Base-by-base conservation (phyloP, 345 rosid genomes). In the Draba incana region DNA sequence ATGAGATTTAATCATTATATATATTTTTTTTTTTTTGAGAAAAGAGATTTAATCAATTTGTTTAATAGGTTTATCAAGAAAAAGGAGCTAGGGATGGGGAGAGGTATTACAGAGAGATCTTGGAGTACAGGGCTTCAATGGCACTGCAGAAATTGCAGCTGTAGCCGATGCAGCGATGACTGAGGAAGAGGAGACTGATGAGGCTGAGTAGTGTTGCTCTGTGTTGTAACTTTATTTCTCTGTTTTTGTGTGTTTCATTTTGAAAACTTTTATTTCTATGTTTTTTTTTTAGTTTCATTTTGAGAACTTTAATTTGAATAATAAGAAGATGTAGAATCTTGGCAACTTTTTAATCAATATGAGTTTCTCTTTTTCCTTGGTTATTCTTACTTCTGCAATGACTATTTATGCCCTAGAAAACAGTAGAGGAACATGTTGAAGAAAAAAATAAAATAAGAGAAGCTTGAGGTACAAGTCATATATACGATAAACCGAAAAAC, bases 331-430 rank as follows among this genome's bases (percentile, higher is more conserved):
- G 39, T 23, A 7, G 2, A 25, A 27, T 53, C 38, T 53, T 59
- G 38, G 64, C 55, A 46, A 46, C 28, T 31, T 20, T 46, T 35
- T 9, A 20, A 30, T 15, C 11, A 7, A 20, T 2, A 62, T 64
- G 23, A 33, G 3, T 9, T 23, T 9, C 2, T 8, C 13, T 33
- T 2, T 20, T 11, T 33, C 47, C 3, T 47, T 20, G 3, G 37
- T 33, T 33, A 33, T 35, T 28, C n/a, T 9, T 43, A 14, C 1
- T 30, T 15, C 5, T 11, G 20, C 28, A 35, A 33, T 33, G 37
- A 35, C 10, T 35, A 35, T 8, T 10, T 35, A 35, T 35, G 37
- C 97, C 96, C 31, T 7, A 35, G 8, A 69, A 11, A 57, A 37
- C 31, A 54, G 23, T 8, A 33, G 25, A 15, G 25, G 11, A 12